Evolutionary conservation across 2,329 filamentous ascomycete species (phyloP), one percentile per base, ranked within the genome.

Genomic region (Chaetomium globosum): DNA sequence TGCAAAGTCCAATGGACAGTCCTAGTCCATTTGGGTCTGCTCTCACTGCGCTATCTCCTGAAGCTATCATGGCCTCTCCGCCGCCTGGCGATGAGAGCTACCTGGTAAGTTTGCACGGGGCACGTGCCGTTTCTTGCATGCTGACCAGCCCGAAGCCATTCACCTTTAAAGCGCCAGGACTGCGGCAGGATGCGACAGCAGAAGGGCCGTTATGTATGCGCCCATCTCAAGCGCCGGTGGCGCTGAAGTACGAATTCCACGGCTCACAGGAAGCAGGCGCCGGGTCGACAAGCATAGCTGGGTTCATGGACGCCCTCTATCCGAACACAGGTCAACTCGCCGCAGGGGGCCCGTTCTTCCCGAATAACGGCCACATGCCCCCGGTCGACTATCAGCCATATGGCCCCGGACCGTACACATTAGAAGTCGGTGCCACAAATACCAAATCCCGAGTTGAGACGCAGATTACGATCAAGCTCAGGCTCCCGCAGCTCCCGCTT

Each of bases 381-480:
- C 56, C 57, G 1, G 59, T 61, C 19, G 66, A 68, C 70, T 74
- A 31, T 71, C 71, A 61, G 16, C 67, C 64, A 21, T 67, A 69
- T 26, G 68, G 68, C 19, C 59, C 65, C 12, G 33, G 58, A 33
- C 68, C 70, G 21, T 82, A 77, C 59, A 77, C 78, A 59, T 76
- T 91, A 48, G 84, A 83, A 13, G 85, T 91, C 52, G 83, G 88
- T 68, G 86, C 87, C 5, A 90, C 87, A 3, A 89, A 89, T 5
- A 75, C 86, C 64, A 98, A 97, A 77, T 97, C 93, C 19, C 88
- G 95, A 26, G 95, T 98, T 21, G 95, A 99, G 80, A 98, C 95
- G 0, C 95, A 98, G 75, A 97, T 98, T 71, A 91, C 91, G 9
- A 92, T 97, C 71, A 89, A 89, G 72, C 83, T 98, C 77, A 90